Evolutionary conservation across 2,329 filamentous ascomycete species (phyloP).

Genomic region (Epichloe festucae): DNA sequence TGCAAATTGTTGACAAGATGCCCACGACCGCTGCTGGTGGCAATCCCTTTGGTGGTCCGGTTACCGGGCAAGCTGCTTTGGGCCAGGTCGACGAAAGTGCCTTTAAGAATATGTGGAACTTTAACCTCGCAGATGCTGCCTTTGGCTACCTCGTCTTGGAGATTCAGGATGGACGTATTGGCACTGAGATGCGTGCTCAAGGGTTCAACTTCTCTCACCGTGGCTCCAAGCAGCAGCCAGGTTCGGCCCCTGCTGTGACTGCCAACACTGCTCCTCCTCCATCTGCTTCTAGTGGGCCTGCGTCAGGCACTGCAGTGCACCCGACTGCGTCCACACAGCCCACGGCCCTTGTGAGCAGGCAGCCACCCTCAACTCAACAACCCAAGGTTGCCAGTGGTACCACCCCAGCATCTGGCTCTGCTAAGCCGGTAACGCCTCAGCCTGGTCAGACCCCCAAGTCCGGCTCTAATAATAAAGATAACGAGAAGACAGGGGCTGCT

Average conservation of each 20-base stretch:
- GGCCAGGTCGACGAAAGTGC: conserved; percentile 96
- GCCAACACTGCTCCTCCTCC: conserved; percentile 21
- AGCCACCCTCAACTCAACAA: conserved; percentile 25
- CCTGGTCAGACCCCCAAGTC: conserved; percentile 31
- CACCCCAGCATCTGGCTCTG: conserved; percentile 17
- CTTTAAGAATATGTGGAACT: conserved; percentile 99
- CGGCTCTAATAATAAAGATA: conserved; percentile 34
- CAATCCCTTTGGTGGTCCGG: conserved; percentile 87
- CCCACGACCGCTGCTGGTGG: conserved; percentile 86
- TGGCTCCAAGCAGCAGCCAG: conserved; percentile 60
- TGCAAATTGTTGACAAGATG: conserved; percentile 97
- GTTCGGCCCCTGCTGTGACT: conserved; percentile 22
- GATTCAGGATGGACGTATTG: conserved; percentile 88
- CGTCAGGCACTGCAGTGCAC: conserved; percentile 21
- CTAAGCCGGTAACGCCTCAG: conserved; percentile 34
- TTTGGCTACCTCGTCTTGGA: conserved; percentile 94
- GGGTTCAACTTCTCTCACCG: conserved; percentile 99
- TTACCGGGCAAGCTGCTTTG: conserved; percentile 55
- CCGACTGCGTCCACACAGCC: conserved; percentile 24
- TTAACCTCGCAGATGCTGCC: conserved; percentile 92
- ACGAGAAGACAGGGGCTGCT: conserved; percentile 38
- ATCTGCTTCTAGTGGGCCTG: conserved; percentile 4
- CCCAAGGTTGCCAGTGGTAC: conserved; percentile 29
- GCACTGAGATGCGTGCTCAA: conserved; percentile 96
- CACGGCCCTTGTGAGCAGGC: conserved; percentile 21